A percentile compares a stretch with the other conserved stretches of the same genome.
These are phyloP conservation scores for Lipomyces kockii DNA, from an alignment of 805 yeast genomes.

Conservation along the genomic window DNA sequence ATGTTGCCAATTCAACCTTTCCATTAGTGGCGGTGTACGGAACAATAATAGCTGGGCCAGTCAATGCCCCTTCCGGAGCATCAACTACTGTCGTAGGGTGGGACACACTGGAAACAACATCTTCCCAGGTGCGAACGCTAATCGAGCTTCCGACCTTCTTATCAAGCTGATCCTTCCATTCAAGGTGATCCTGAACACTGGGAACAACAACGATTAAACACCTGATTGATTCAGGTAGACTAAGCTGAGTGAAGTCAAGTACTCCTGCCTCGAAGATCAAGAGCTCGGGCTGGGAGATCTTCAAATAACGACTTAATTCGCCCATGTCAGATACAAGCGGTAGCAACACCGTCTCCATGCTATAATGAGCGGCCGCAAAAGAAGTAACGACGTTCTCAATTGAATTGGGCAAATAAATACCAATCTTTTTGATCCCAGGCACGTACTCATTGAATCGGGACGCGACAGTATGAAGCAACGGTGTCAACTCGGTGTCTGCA, in stretches of 20 bases:
- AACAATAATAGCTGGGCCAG: constrained; percentile 15
- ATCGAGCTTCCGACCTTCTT: constrained; percentile 9
- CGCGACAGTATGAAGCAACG: constrained; percentile 16
- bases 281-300: constrained; percentile 32
- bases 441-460: constrained; percentile 17
- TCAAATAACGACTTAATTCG: constrained; percentile 20
- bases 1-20: constrained; percentile 14
- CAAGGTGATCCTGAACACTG: constrained; percentile 11
- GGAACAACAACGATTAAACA: constrained; percentile 21
- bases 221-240: constrained; percentile 24
- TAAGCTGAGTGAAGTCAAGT: constrained; percentile 23
- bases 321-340: constrained; percentile 17
- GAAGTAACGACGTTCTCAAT: constrained; percentile 25
- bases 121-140: constrained; percentile 16
- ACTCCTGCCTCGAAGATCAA: constrained; percentile 32
- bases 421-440: constrained; percentile 24
- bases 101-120: constrained; percentile 9
- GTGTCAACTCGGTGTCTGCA: constrained; percentile 16
- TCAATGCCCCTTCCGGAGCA: neutral
- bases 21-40: constrained; percentile 11
- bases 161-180: constrained; percentile 27
- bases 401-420: constrained; percentile 31
- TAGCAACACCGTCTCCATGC: constrained; percentile 27
- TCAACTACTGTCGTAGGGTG: neutral
- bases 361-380: constrained; percentile 25